phyloP scores from a whole-genome alignment of 2,329 filamentous ascomycete genomes.

The Zasmidium angulare region DNA sequence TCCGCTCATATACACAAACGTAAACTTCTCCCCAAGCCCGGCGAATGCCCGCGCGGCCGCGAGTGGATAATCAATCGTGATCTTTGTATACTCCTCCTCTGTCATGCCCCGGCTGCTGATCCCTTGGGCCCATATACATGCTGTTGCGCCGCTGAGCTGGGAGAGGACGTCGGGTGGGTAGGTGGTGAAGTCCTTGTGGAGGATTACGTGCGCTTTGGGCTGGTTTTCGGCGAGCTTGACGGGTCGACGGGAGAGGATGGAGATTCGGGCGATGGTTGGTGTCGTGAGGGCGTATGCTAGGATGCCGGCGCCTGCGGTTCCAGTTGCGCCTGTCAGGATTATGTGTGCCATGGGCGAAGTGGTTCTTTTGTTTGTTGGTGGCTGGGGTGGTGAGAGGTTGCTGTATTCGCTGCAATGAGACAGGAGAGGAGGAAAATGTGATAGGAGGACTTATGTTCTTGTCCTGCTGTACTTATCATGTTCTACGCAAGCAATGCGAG shows the following conservation, averaged over 20 bases:
- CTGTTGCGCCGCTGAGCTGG: slow-evolving; percentile 63
- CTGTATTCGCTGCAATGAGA: no score
- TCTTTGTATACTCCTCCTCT: slow-evolving; percentile 55
- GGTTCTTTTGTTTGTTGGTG: neutral
- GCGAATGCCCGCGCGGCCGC: slow-evolving; percentile 63
- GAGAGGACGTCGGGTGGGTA: slow-evolving; percentile 60
- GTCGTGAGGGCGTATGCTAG: slow-evolving; percentile 39
- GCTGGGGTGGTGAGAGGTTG: neutral
- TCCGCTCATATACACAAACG: slow-evolving; percentile 71
- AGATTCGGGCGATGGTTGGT: slow-evolving; percentile 61
- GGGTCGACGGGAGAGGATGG: slow-evolving; percentile 65
- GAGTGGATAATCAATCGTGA: slow-evolving; percentile 67
- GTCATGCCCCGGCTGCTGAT: slow-evolving; percentile 44
- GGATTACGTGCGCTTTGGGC: slow-evolving; percentile 63
- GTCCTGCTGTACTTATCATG: neutral
- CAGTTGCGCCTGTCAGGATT: slow-evolving; percentile 47
- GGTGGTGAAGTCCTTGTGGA: slow-evolving; percentile 64
- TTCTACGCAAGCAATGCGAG: no score
- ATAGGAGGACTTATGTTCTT: no score
- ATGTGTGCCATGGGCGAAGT: slow-evolving; percentile 37
- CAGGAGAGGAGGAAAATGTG: no score
- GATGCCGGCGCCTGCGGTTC: slow-evolving; percentile 41
- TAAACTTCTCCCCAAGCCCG: slow-evolving; percentile 57
- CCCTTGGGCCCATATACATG: slow-evolving; percentile 73
- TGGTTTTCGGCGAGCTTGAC: slow-evolving; percentile 63